Evolutionary conservation across 192 early-diverging fungal genomes (phyloP).

Genomic region (Dimargaris verticillata): DNA sequence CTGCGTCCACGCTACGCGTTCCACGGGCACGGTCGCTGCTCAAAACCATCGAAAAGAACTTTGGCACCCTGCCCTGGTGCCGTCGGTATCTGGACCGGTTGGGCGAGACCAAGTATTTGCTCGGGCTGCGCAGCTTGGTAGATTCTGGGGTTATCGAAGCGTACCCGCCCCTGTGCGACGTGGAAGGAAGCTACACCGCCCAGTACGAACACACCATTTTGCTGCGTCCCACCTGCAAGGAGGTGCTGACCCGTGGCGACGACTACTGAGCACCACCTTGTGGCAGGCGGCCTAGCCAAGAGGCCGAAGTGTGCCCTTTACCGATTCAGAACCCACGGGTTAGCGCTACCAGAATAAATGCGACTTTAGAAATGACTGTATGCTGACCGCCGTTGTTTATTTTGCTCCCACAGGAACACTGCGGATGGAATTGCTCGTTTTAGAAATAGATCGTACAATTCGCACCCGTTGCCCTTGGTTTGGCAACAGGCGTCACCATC

Average conservation of each 20-base stretch:
- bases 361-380: too few relatives aligned
- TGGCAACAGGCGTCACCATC: too few relatives aligned
- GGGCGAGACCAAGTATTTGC: slow-evolving; percentile 77
- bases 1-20: slow-evolving; percentile 33
- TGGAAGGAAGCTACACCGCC: slow-evolving; percentile 77
- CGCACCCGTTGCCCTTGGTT: too few relatives aligned
- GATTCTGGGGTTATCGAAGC: slow-evolving; percentile 65
- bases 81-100: slow-evolving; percentile 86
- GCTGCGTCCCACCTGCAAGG: slow-evolving; percentile 75
- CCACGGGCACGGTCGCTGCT: slow-evolving; percentile 58
- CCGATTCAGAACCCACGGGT: too few relatives aligned
- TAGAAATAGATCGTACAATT: too few relatives aligned
- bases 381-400: too few relatives aligned
- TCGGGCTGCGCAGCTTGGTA: slow-evolving; percentile 72
- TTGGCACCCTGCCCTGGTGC: slow-evolving; percentile 90
- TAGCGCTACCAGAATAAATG: too few relatives aligned
- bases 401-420: too few relatives aligned
- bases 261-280: slow-evolving; percentile 55
- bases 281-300: too few relatives aligned
- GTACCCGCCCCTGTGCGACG: slow-evolving; percentile 81
- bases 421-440: too few relatives aligned
- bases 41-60: slow-evolving; percentile 71
- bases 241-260: slow-evolving; percentile 58
- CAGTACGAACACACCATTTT: slow-evolving; percentile 95
- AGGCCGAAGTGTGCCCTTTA: too few relatives aligned